Base-by-base conservation (phyloP, 495 filamentous ascomycete species). In the Hyaloscypha bicolor region DNA sequence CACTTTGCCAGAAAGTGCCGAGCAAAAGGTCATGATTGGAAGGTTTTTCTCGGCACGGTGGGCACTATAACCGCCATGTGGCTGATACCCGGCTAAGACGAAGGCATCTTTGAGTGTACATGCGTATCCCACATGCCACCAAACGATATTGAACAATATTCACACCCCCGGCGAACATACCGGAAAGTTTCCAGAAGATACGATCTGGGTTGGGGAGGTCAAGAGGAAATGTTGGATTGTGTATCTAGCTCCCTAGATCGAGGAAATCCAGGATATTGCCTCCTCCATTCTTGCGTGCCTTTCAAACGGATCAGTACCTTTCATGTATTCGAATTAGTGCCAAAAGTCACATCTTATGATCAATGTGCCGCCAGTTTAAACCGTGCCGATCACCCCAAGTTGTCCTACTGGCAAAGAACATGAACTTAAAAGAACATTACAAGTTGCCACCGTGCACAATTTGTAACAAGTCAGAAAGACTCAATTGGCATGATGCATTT, bases 1-100 rank as follows among this genome's bases (percentile, higher is more conserved):
- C 55, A 57, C 65, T 69, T 67, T 72, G 67, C 67, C 56, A 68
- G 69, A 65, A 60, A 63, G 22, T 53, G 45, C 56, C 71, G 64
- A 67, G 21, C 56, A 60, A 67, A 69, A 55, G 56, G 64, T 60
- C 31, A 35, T 62, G 59, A 65, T 56, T 67, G 56, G 60, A 60
- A 25, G 60, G 25, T 16, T 14, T 45, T 60, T 30, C 21, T 64
- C 31, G 52, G 55, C 19, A 55, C 52, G 55, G 60, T 25, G 56
- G 42, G 32, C 42, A 19, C 42, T 31, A 67, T 62, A 57, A 65
- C 9, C 14, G 9, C 39, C 56, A 61, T 30, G 42, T 57, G 45
- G 56, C 32, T 57, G 19, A 16, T 55, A 21, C 21, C 59, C 61
- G 66, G 66, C 33, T 64, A 64, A 48, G 42, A 48, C 16, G 16